Evolutionary conservation across 495 filamentous ascomycete genomes (phyloP), one percentile per base, ranked within the genome.

Genomic region (Neurospora sp.): DNA sequence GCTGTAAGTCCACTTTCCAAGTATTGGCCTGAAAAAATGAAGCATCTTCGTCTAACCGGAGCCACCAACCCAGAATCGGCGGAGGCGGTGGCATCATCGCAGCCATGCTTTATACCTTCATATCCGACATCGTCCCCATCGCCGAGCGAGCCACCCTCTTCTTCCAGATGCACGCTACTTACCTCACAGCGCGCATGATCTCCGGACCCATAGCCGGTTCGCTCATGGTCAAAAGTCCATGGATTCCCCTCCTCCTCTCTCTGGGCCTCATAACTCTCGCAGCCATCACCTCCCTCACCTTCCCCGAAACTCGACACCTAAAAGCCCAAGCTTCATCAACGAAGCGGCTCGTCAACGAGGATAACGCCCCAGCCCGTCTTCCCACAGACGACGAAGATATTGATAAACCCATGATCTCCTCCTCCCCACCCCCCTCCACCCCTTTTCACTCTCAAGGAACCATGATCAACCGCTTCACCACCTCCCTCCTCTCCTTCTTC

Each of bases 81-180:
- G 81, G 81, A 31, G 79, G 80, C 20, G 73, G 69, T 4, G 18
- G 72, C 12, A 74, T 81, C 6, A 20, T 77, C 14, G 66, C 75
- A n/a, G 79, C 81, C 69, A 82, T 82, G 79, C 16, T 82, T 2
- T 82, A 78, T 54, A 82, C 81, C 42, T 70, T 77, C 18, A 10
- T 82, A 10, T 75, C 81, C 14, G 80, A 83, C 48, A 79, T 80
- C n/a, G 73, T 79, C 0, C 77, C 76, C 6, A 69, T 76, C 12
- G 59, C 70, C 1, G 70, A 76, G 69, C 73, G 79, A 31, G 76
- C 81, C 10, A 78, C 77, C 20, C 73, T 77, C 44, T 83, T 80
- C 72, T 81, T 82, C 73, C 79, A 75, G 41, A 27, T 82, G 5
- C 35, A 35, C 6, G 77, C 80, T n/a, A 71, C 71, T 4, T 79